Conservation (phyloP, 768 basidiomycete genomes). For the Auriscalpium orientale region DNA sequence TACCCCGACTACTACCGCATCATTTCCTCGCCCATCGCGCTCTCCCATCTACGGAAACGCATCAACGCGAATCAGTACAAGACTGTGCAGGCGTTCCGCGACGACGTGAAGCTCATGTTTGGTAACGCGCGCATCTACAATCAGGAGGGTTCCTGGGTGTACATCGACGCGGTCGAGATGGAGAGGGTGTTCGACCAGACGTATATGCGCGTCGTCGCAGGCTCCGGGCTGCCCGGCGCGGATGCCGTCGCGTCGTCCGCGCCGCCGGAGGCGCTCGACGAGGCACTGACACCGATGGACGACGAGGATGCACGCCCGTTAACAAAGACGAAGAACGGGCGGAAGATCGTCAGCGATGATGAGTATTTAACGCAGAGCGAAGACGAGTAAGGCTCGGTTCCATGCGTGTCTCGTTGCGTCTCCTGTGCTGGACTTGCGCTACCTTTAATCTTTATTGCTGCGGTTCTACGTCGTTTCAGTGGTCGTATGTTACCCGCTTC, state of each 20-base stretch:
- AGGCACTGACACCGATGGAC: conserved; percentile 74
- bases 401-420: neutral
- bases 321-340: conserved; percentile 49
- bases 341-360: conserved; percentile 69
- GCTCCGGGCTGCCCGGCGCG: conserved; percentile 72
- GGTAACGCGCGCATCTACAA: conserved; percentile 91
- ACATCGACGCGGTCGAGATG: conserved; percentile 90
- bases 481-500: neutral
- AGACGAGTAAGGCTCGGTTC: conserved; percentile 39
- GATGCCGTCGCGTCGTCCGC: conserved; percentile 35
- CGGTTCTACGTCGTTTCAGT: neutral
- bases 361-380: conserved; percentile 64
- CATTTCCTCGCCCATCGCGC: conserved; percentile 81
- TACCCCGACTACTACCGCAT: conserved; percentile 92
- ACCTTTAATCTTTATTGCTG: neutral
- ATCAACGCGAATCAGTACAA: conserved; percentile 62
- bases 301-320: conserved; percentile 60
- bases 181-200: conserved; percentile 77
- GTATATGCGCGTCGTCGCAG: conserved; percentile 55
- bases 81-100: conserved; percentile 58
- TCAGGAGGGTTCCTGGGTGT: conserved; percentile 92
- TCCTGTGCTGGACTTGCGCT: neutral
- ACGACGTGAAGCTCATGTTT: conserved; percentile 89
- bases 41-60: conserved; percentile 80
- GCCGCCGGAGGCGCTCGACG: conserved; percentile 41